Evolutionary conservation across 805 yeast genomes (phyloP).

Genomic region (Yarrowia sp.): DNA sequence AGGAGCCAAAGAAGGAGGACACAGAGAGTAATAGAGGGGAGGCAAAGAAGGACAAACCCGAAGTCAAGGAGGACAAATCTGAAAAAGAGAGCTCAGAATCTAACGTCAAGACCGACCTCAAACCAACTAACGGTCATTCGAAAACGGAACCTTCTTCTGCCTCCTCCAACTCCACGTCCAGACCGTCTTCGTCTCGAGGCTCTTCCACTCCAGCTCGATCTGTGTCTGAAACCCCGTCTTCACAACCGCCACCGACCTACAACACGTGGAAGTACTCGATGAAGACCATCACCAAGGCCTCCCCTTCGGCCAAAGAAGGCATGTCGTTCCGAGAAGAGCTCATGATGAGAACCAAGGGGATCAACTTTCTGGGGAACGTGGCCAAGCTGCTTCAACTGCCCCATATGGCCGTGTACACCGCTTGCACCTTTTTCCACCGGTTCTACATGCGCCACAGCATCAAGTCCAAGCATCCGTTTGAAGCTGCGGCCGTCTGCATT

Average conservation of each 20-base stretch:
- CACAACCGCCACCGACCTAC: conserved; percentile 5
- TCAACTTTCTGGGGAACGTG: conserved; percentile 55
- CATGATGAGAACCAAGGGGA: conserved; percentile 57
- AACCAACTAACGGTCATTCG: not conserved
- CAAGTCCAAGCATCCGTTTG: conserved; percentile 56
- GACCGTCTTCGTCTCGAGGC: not conserved
- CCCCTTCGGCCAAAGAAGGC: conserved; percentile 52
- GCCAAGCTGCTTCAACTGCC: conserved; percentile 57
- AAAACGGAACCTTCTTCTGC: not conserved
- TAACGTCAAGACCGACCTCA: not conserved
- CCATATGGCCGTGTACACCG: conserved; percentile 57
- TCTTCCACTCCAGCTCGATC: conserved; percentile 1
- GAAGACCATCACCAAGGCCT: conserved; percentile 43
- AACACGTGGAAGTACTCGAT: conserved; percentile 38
- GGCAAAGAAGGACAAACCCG: not conserved
- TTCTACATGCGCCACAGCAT: conserved; percentile 59
- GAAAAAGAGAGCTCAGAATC: too few relatives aligned
- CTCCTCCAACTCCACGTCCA: not conserved
- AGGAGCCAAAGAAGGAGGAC: not conserved
- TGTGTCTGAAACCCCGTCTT: not conserved
- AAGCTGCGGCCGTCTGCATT: conserved; percentile 59
- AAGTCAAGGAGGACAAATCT: not conserved
- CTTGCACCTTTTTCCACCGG: conserved; percentile 58
- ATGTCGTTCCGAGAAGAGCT: conserved; percentile 53
- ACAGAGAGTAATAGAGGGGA: not conserved